Base-by-base conservation (phyloP, 1,139 yeast species). In the Yamadazyma siamensis region DNA sequence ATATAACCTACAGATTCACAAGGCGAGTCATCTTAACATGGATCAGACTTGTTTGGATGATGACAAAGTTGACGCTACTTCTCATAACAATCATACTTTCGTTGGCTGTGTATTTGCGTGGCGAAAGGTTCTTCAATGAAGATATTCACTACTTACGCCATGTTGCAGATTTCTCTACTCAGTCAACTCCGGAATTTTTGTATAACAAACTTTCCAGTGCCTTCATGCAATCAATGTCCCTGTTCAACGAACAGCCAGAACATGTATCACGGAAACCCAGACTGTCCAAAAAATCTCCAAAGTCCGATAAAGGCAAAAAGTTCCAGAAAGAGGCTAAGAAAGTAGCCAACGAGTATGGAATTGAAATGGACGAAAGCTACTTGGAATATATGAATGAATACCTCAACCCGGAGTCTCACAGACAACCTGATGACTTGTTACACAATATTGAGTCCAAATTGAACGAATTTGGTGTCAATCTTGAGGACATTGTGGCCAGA, bases 41-140 rank as follows among this genome's bases (percentile, higher is more conserved):
- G 66, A 25, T 56, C 21, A 32, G 41, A 5, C 41, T 59, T 35
- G 28, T 60, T 5, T 29, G 51, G 21, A 36, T 46, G 17, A 32
- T 48, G 10, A 20, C 57, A 16, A 61, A 59, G 41, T 34, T 38
- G 10, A n/a, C 36, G 2, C 15, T 49, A 7, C 22, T 49, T 13
- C 20, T 43, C 8, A 10, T 41, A 8, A 21, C 43, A 5, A 15
- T 48, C 3, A 6, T 38, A 3, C n/a, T 44, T 8, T 43, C 40
- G 5, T 27, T 42, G 15, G 36, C 36, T 10, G 27, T 50, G 4
- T 54, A 52, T 28, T 24, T 49, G 4, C 30, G 59, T 33, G 59
- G 59, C 2, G 29, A 42, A 16, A 41, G 32, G 12, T 50, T 54
- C 27, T 25, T 54, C 12, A 33, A 39, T 4, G 45, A 44, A 16